Base-by-base conservation (phyloP, 768 basidiomycete species). In the Cyclocybe aegerita region DNA sequence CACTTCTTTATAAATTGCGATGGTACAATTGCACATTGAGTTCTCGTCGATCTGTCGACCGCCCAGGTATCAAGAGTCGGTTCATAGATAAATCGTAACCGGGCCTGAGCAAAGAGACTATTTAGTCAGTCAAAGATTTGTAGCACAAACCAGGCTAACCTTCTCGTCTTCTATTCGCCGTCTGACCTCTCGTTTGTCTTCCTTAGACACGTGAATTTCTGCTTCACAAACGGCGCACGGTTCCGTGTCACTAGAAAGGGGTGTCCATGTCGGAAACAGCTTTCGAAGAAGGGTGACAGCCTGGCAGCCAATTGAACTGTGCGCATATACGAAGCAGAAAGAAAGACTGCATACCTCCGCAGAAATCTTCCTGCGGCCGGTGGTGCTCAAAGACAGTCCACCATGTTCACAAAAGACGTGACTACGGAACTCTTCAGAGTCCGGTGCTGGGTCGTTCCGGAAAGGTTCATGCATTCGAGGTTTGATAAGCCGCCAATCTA, bases 321-420 rank as follows among this genome's bases (percentile, higher is more conserved):
- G 43, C 35, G 11, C 33, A 47, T 34, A 40, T 4, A 29, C 43
- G 44, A 35, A 3, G 32, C 23, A 7, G 4, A 38, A 30, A 43
- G 35, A 15, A 48, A 23, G 35, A 12, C 9, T n/a, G 14, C 71
- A 57, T 52, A 84, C 90, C 71, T 83, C 72, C 29, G 53, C 59
- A 30, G 88, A 83, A 61, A 94, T 86, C 33, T 77, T 78, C 35
- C 75, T 75, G 29, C 91, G 82, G 46, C 72, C 73, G 40, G 76
- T 75, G 1, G 67, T 61, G 55, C 81, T 85, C 15, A 81, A 71
- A 15, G 80, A 77, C 44, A 92, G 65, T 0, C 67, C 71, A 16
- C 77, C 84, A 55, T 94, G 92, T 60, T 86, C 85, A 62, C 92
- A 94, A 2, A 69, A 61, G 43, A 93, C 84, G 61, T 93, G 79